Base-by-base conservation (phyloP, 495 filamentous ascomycete genomes). In the Parachaetomium inaequale region DNA sequence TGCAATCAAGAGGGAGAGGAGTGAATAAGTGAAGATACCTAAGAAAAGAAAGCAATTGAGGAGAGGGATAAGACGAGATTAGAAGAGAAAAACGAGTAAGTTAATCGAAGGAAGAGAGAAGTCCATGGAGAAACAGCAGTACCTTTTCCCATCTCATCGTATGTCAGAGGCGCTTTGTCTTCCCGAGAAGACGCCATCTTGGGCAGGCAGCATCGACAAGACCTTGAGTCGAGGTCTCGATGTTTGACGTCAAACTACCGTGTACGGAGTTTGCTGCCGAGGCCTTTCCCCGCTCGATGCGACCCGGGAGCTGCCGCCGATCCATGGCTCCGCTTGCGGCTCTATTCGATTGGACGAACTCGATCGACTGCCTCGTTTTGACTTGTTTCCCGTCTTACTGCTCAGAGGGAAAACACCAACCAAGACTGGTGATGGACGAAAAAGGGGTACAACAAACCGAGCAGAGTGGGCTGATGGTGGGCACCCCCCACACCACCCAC, bases 91-190 rank as follows among this genome's bases (percentile, higher is more conserved):
- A 15, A 49, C 7, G 19, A 23, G n/a, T n/a, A n/a, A n/a, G n/a
- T n/a, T n/a, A n/a, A n/a, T n/a, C n/a, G n/a, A n/a, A n/a, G n/a
- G n/a, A n/a, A 34, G 19, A 36, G 10, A 53, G 10, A 15, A 6
- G 7, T 31, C 12, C 7, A 29, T 17, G 4, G 19, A n/a, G 26
- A 34, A 19, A 36, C 34, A 17, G 3, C 11, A 36, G 4, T 19
- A 53, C 50, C 50, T 53, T 53, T 53, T 26, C 31, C 50, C 31
- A 53, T 53, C 7, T 53, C 50, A 14, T 53, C 50, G 50, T 53
- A 31, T 19, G 50, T 53, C 12, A 53, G 21, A 32, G 31, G 31
- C 28, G 50, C 28, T 15, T 26, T 15, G 50, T 53, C 29, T 34
- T 19, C 31, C 28, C n/a, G 28, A 21, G 50, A 11, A 19, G 29